A percentile compares a stretch with the other conserved stretches of the same genome.
Evolutionary conservation across 2,329 filamentous ascomycete species (phyloP).

Genomic region (Nemania sp.): DNA sequence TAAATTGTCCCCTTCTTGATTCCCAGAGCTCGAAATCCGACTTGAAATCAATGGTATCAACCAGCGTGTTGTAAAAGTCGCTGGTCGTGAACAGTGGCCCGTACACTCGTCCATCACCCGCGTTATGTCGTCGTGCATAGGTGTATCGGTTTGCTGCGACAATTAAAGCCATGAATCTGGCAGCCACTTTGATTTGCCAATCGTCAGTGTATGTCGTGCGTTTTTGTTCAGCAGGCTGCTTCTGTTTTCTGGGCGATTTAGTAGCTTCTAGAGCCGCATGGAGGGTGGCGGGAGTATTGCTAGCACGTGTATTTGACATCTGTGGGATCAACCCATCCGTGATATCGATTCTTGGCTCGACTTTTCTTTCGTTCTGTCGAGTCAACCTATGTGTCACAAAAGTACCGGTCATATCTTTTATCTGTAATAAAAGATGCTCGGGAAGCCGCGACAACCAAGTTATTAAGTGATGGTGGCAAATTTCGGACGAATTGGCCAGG

Average conservation of each 20-base stretch:
- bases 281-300: constrained; percentile 67
- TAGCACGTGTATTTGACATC: constrained; percentile 66
- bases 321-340: constrained; percentile 73
- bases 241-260: constrained; percentile 56
- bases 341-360: constrained; percentile 62
- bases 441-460: constrained; percentile 78
- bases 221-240: constrained; percentile 59
- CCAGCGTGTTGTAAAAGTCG: constrained; percentile 84
- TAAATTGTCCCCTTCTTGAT: constrained; percentile 71
- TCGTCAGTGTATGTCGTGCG: constrained; percentile 71
- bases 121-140: constrained; percentile 44
- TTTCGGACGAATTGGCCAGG: constrained; percentile 72
- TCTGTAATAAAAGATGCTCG: constrained; percentile 67
- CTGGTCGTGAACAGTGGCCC: constrained; percentile 77
- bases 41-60: constrained; percentile 85
- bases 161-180: constrained; percentile 77
- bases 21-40: constrained; percentile 91
- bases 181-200: constrained; percentile 85
- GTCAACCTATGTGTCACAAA: constrained; percentile 83
- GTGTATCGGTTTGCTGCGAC: constrained; percentile 77
- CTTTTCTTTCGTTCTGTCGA: constrained; percentile 70
- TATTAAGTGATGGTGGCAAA: constrained; percentile 77
- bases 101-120: constrained; percentile 47
- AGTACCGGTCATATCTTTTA: constrained; percentile 76
- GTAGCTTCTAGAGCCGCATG: constrained; percentile 73